A percentile compares a stretch with the other conserved stretches of the same genome.
phyloP scores from a whole-genome alignment of 345 rosid species.

The Moricandia moricandioides region DNA sequence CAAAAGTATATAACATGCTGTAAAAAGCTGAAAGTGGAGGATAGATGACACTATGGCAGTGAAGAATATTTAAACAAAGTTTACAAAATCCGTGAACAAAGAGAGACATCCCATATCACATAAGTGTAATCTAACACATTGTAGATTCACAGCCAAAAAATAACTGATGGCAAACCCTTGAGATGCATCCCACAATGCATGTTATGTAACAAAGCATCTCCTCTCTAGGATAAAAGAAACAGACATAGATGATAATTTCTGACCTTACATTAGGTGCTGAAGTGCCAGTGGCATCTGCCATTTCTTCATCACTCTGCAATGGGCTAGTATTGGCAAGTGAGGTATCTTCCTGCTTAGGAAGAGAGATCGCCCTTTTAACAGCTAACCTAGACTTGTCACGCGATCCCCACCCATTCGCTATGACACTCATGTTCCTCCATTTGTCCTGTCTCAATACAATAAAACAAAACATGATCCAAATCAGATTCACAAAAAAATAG shows the following conservation, averaged over 20 bases:
- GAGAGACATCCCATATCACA: background rate
- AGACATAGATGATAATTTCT: slow-evolving; percentile 18
- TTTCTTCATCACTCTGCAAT: slow-evolving; percentile 71
- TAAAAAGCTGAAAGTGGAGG: background rate
- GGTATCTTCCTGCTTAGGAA: slow-evolving; percentile 59
- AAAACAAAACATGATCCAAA: background rate
- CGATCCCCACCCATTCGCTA: slow-evolving; percentile 95
- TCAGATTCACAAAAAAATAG: background rate
- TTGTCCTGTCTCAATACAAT: slow-evolving; percentile 61
- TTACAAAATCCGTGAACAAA: background rate
- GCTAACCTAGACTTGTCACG: slow-evolving; percentile 77
- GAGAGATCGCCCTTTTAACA: slow-evolving; percentile 53
- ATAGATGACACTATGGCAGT: background rate
- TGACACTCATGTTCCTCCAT: slow-evolving; percentile 98
- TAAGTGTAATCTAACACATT: background rate
- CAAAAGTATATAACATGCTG: background rate
- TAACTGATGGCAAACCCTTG: background rate
- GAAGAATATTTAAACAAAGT: background rate
- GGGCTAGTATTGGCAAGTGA: slow-evolving; percentile 31
- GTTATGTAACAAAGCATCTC: background rate
- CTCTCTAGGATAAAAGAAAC: background rate
- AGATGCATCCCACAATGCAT: slow-evolving; percentile 5
- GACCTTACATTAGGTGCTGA: slow-evolving; percentile 63
- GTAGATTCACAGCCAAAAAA: background rate
- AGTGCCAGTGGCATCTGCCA: slow-evolving; percentile 45